Base-by-base conservation (phyloP, 768 basidiomycete genomes). In the Cyathus striatus region DNA sequence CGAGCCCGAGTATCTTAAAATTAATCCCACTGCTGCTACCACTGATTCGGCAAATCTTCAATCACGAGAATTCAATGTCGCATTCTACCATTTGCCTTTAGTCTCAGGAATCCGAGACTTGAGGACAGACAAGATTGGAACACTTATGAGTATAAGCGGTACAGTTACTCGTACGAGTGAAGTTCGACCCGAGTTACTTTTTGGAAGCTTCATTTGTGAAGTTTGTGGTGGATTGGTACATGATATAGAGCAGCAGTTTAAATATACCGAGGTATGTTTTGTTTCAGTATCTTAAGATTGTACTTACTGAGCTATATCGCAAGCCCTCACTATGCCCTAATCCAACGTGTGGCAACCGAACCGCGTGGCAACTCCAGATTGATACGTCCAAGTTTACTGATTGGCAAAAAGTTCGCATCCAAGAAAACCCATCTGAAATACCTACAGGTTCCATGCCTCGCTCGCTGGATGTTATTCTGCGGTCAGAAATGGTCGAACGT, bases 371-470 rank as follows among this genome's bases (percentile, higher is more conserved):
- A 56, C 78, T 99, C 32, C 90, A 94, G 58, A 91, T 98, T 45
- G 95, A 98, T 60, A 83, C 85, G 41, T 94, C 90, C 22, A 94
- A 91, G 61, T 99, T 99, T 60, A 90, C 91, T 1, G 96, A 99
- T 60, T 98, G 96, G 96, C 96, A 99, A 63, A 97, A 97, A 63
- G 93, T 98, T 38, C 83, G 96, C 34, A 97, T 99, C 35, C 96
- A 99, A 58, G 96, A 99, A 69, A 98, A 97, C 55, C 86, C 95
- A 7, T 96, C 94, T 21, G 96, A 98, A 65, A 98, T 99, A 44
- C 96, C 96, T 1, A 98, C 95, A 0, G 96, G 96, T 1, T 90
- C 87, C 3, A 99, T 98, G 96, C 96, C 96, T 22, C 84, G 95
- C 23, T 95, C 92, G 21, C 69, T 98, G 44, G 95, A 98, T 59